These are phyloP conservation scores for Aegilops umbellulata DNA, from an alignment of 176 grass and related monocot species.

Conservation along the genomic window DNA sequence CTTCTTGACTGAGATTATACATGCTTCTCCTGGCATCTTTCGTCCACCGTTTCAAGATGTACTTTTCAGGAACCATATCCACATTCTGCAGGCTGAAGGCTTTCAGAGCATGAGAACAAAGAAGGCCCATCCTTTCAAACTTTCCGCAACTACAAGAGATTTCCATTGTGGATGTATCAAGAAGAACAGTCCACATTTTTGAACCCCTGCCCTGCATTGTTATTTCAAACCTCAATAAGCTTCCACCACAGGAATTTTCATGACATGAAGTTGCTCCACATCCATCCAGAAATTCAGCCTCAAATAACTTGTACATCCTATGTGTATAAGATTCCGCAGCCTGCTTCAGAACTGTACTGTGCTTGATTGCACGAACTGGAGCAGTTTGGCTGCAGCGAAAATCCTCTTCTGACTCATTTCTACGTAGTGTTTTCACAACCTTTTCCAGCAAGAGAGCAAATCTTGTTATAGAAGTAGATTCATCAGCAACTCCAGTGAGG, in stretches of 20 bases:
- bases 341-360: constrained; percentile 79
- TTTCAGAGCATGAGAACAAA: constrained; percentile 82
- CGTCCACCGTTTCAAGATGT: constrained; percentile 81
- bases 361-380: constrained; percentile 77
- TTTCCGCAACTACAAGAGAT: constrained; percentile 70
- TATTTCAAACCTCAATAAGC: constrained; percentile 65
- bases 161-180: constrained; percentile 74
- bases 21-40: constrained; percentile 78
- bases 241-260: constrained; percentile 54
- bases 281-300: constrained; percentile 76
- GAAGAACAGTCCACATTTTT: constrained; percentile 60
- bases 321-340: constrained; percentile 70
- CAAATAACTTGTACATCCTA: constrained; percentile 85
- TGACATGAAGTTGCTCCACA: constrained; percentile 75
- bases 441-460: constrained; percentile 74
- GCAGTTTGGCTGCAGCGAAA: constrained; percentile 80
- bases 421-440: constrained; percentile 56
- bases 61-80: constrained; percentile 73
- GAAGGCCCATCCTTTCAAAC: constrained; percentile 77
- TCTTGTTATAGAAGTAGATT: constrained; percentile 67
- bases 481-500: constrained; percentile 72
- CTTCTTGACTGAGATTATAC: constrained; percentile 65
- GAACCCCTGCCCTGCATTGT: constrained; percentile 80
- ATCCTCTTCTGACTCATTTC: constrained; percentile 81
- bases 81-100: constrained; percentile 78